phyloP scores from a whole-genome alignment of 495 filamentous ascomycete species.

The Aspergillus affinis region DNA sequence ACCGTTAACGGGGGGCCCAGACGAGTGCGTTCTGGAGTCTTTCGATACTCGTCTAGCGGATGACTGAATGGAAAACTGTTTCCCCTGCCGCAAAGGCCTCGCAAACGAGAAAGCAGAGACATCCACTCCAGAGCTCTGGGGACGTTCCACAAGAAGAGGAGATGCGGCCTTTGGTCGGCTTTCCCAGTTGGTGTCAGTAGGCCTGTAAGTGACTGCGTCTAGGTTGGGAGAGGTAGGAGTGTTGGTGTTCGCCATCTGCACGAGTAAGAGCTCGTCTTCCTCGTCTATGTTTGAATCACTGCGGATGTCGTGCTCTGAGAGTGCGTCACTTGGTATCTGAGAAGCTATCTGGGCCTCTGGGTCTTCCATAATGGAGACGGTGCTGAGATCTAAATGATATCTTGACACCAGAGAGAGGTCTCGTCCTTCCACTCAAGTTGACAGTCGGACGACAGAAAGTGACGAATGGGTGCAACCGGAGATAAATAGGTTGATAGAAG shows the following conservation, averaged over 20 bases:
- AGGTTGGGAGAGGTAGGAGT: constrained; percentile 17
- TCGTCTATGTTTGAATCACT: constrained; percentile 9
- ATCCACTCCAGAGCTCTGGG: constrained; percentile 32
- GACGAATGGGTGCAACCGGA: background rate
- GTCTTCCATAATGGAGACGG: background rate
- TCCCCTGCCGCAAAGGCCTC: constrained; percentile 28
- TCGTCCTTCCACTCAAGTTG: no score
- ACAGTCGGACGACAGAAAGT: background rate
- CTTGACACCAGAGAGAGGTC: no score
- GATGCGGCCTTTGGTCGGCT: constrained; percentile 9
- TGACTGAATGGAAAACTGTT: constrained; percentile 24
- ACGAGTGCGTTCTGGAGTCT: no score
- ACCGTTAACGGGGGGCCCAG: background rate
- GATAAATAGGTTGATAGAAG: no score
- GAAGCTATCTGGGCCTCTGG: background rate
- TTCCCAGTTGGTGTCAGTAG: background rate
- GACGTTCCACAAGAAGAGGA: constrained; percentile 34
- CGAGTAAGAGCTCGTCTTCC: constrained; percentile 22
- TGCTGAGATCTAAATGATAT: background rate
- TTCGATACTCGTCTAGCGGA: constrained; percentile 10
- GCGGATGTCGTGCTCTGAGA: background rate
- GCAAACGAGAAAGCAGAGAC: constrained; percentile 35
- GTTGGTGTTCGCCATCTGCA: constrained; percentile 20
- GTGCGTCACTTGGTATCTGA: background rate
- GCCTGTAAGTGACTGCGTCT: constrained; percentile 13